These are phyloP conservation scores for Hymenoscyphus salicellus DNA, from an alignment of 2,329 filamentous ascomycete genomes.

Conservation along the genomic window DNA sequence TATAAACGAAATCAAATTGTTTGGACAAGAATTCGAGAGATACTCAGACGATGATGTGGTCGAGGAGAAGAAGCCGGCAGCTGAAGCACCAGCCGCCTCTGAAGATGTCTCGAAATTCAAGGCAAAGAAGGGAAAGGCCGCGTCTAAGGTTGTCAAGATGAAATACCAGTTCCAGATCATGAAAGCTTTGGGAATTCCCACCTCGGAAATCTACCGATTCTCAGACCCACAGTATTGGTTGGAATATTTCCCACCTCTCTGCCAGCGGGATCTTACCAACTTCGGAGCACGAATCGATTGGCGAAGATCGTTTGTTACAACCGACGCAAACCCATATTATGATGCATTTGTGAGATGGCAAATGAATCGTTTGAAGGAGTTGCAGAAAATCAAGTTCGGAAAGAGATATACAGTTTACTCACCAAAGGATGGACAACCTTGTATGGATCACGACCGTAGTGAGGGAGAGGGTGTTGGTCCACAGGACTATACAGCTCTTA, in stretches of 20 bases:
- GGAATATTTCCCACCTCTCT: constrained; percentile 82
- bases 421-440: constrained; percentile 83
- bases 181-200: constrained; percentile 82
- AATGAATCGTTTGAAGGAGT: constrained; percentile 85
- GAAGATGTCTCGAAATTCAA: constrained; percentile 88
- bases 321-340: constrained; percentile 94
- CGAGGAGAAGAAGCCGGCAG: constrained; percentile 49
- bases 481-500: constrained; percentile 90
- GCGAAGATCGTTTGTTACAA: constrained; percentile 89
- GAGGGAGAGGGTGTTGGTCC: constrained; percentile 78
- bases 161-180: constrained; percentile 98
- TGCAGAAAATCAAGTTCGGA: constrained; percentile 90
- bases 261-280: constrained; percentile 73
- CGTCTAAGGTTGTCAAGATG: constrained; percentile 83
- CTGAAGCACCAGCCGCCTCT: constrained; percentile 64
- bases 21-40: constrained; percentile 79
- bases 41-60: constrained; percentile 62
- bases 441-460: constrained; percentile 81
- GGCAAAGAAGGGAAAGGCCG: constrained; percentile 88
- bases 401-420: constrained; percentile 92
- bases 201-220: constrained; percentile 88
- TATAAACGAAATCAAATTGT: constrained; percentile 80
- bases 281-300: constrained; percentile 89
- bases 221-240: constrained; percentile 92
- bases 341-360: constrained; percentile 96